Evolutionary conservation across 495 filamentous ascomycete genomes (phyloP).

Genomic region (Talaromyces ruber): DNA sequence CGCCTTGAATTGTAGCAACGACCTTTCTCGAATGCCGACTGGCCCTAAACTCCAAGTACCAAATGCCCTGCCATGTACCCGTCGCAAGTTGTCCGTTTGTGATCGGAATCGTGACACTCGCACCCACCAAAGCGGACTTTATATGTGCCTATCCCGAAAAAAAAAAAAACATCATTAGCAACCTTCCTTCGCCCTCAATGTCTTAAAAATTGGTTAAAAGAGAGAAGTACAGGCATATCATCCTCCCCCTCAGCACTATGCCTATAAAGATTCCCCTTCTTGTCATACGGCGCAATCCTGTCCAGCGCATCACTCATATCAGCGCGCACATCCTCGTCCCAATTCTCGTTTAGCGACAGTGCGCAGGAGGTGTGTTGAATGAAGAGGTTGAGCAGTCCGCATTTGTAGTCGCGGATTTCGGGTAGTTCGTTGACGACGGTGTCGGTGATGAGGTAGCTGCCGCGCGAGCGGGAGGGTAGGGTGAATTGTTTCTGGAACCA

Average conservation of each 20-base stretch:
- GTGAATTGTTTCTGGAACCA: conserved; percentile 77
- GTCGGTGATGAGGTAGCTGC: conserved; percentile 84
- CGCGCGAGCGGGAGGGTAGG: conserved; percentile 64
- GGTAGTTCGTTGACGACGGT: conserved; percentile 59
- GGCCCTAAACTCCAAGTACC: conserved; percentile 87
- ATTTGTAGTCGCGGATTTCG: conserved; percentile 69
- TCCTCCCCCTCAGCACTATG: conserved; percentile 84
- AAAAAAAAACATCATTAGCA: conserved; percentile 6
- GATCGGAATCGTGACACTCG: conserved; percentile 83
- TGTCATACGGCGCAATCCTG: conserved; percentile 71
- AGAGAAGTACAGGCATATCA: conserved; percentile 67
- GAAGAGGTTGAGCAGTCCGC: conserved; percentile 83
- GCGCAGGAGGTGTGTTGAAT: conserved; percentile 87
- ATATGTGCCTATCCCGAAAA: conserved; percentile 72
- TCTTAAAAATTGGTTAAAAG: too few relatives aligned
- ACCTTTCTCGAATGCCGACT: conserved; percentile 68
- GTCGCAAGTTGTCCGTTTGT: conserved; percentile 68
- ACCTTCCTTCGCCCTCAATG: not conserved
- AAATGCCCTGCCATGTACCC: conserved; percentile 76
- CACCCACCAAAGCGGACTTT: conserved; percentile 82
- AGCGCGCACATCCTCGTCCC: conserved; percentile 67
- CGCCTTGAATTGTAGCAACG: conserved; percentile 90
- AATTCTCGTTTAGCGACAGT: conserved; percentile 90
- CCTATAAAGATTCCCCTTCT: conserved; percentile 66
- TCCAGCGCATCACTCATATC: conserved; percentile 96